Conservation (phyloP, 2,329 filamentous ascomycete species). For the Hyphodiscus sp. region DNA sequence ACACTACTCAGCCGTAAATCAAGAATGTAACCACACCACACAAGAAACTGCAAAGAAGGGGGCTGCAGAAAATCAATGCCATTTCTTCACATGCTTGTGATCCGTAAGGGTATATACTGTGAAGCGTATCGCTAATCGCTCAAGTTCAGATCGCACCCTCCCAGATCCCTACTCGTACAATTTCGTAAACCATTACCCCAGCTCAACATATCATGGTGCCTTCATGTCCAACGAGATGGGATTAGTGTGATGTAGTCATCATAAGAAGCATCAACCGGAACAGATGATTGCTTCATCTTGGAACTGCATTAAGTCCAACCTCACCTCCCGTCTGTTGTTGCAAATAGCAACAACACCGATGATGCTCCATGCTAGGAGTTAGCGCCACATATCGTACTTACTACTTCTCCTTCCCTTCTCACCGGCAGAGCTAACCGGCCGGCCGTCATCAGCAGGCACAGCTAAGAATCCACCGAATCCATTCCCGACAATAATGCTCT, state of each 20-base stretch:
- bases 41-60: too few relatives aligned
- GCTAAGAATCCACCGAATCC: conserved; percentile 61
- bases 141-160: not conserved
- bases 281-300: not conserved
- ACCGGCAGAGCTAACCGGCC: conserved; percentile 25
- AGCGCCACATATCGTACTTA: conserved; percentile 28
- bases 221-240: too few relatives aligned
- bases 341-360: not conserved
- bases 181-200: not conserved
- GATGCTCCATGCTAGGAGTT: not conserved
- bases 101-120: not conserved
- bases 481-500: conserved; percentile 59
- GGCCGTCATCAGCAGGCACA: conserved; percentile 44
- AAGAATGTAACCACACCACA: too few relatives aligned
- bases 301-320: not conserved
- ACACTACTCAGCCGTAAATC: too few relatives aligned
- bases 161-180: not conserved
- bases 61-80: not conserved
- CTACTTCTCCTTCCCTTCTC: conserved; percentile 21
- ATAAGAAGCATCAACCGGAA: not conserved
- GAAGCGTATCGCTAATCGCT: not conserved
- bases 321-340: not conserved
- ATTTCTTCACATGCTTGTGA: not conserved
- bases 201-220: not conserved
- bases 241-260: not conserved